Percentiles rank a stretch among this genome's conserved stretches.
phyloP scores from a whole-genome alignment of 1,139 yeast species.

The Geotrichum klebahnii region DNA sequence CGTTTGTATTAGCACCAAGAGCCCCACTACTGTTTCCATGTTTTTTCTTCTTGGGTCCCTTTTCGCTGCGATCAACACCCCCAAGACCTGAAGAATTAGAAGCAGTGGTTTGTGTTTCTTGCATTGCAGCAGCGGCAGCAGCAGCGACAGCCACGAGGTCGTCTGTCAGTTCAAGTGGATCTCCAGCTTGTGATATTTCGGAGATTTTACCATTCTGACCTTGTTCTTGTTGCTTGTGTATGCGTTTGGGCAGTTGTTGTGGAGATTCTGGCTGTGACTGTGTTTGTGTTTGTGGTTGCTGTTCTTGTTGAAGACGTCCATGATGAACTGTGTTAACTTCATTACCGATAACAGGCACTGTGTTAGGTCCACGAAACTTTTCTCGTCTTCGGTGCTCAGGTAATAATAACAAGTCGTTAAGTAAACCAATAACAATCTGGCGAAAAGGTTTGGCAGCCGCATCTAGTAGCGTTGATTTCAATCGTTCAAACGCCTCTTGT shows the following conservation, averaged over 20 bases:
- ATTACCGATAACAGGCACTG: no score
- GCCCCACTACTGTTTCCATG: not conserved
- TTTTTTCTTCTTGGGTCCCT: not conserved
- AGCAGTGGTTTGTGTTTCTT: slow-evolving; percentile 3
- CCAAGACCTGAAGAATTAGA: not conserved
- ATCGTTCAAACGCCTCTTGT: slow-evolving; percentile 16
- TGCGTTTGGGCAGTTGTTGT: not conserved
- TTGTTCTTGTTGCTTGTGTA: not conserved
- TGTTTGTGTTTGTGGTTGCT: no score
- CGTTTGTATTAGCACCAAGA: not conserved
- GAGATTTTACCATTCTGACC: not conserved
- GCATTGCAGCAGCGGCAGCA: slow-evolving; percentile 14
- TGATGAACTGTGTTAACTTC: no score
- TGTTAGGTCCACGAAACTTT: slow-evolving; percentile 14
- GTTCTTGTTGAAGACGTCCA: no score
- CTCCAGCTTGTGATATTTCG: no score
- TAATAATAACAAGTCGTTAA: slow-evolving; percentile 6
- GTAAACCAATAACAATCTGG: slow-evolving; percentile 14
- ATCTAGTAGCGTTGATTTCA: not conserved
- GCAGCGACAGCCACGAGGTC: slow-evolving; percentile 19
- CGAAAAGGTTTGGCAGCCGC: slow-evolving; percentile 12
- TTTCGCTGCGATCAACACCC: no score
- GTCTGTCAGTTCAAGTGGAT: slow-evolving; percentile 11
- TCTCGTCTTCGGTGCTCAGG: slow-evolving; percentile 12
- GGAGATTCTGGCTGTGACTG: no score